Conservation (phyloP, 495 filamentous ascomycete genomes). For the Jackrogersella minutella region DNA sequence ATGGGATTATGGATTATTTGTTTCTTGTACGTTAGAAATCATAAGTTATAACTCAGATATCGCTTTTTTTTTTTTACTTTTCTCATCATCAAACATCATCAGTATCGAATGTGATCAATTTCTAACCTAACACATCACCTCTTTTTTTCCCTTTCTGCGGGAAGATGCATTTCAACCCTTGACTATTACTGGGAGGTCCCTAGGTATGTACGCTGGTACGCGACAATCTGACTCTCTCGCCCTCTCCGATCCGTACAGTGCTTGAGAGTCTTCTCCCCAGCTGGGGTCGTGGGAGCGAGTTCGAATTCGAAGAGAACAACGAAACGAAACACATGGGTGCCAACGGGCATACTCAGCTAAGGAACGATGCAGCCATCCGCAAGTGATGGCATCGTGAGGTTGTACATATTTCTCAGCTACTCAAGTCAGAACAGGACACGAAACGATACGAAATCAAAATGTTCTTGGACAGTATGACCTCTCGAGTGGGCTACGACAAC, state of each 20-base stretch:
- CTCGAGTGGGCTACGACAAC: slow-evolving; percentile 29
- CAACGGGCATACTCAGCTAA: slow-evolving; percentile 3
- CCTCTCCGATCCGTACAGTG: not conserved
- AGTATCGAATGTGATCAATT: slow-evolving; percentile 13
- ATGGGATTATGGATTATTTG: too few species aligned
- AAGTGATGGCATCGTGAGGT: slow-evolving; percentile 11
- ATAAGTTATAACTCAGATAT: slow-evolving; percentile 29
- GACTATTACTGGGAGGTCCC: not conserved
- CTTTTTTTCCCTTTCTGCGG: not conserved
- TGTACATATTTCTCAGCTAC: slow-evolving; percentile 13
- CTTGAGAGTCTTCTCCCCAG: not conserved
- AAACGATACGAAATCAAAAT: slow-evolving; percentile 32
- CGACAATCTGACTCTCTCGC: not conserved
- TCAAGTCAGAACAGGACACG: slow-evolving; percentile 26
- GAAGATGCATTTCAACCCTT: not conserved
- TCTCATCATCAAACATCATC: slow-evolving; percentile 1
- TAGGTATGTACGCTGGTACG: not conserved
- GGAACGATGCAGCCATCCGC: slow-evolving; percentile 24
- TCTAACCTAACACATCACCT: slow-evolving; percentile 3
- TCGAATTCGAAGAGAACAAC: not conserved
- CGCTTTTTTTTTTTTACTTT: slow-evolving; percentile 14
- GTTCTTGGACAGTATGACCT: slow-evolving; percentile 15
- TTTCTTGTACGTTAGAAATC: slow-evolving; percentile 1
- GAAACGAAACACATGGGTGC: too few species aligned
- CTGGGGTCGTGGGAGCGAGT: too few species aligned